Evolutionary conservation across 495 filamentous ascomycete species (phyloP), one percentile per base, ranked within the genome.

Genomic region (Glutinoglossum americanum): DNA sequence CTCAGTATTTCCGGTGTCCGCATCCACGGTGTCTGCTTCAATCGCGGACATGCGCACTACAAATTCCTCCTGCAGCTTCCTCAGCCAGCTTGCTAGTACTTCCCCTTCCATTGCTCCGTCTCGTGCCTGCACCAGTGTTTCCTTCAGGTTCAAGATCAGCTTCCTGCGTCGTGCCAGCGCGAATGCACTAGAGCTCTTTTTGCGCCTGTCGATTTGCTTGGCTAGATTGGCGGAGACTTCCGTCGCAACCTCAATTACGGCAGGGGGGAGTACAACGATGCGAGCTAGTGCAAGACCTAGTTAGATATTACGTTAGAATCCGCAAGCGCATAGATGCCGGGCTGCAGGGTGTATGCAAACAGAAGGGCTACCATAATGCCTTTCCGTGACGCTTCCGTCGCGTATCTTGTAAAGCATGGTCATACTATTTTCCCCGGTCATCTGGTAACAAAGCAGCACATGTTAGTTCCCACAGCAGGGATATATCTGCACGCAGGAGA

Each of bases 341-440:
- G 37, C 15, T 13, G n/a, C 26, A n/a, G n/a, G 13, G 44, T 23
- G 13, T 4, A 30, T 33, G 54, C 53, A 26, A 54, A 17, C 10
- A 11, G 56, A 37, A 17, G 26, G 17, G 26, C 23, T 41, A 23
- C 83, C 84, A 64, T 97, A 97, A 61, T 88, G 78, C 58, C 82
- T 73, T 59, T 84, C 80, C 58, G 80, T 68, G 7, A 87, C 79
- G 3, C 74, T 75, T 0, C 89, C 90, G 32, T 80, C 72, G 23
- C 76, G 70, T 56, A 95, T 76, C 51, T 80, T 85, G 68, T 97
- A 95, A 0, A 89, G 75, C 84, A 96, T 92, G 0, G 74, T 89
- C 73, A 95, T 85, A 58, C 59, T 68, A 58, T 67, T 66, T 59
- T 60, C 54, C 44, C 64, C 61, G 39, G 59, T 64, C 60, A 68